phyloP scores from a whole-genome alignment of 306 rosid genomes.

The Trifolium repens region DNA sequence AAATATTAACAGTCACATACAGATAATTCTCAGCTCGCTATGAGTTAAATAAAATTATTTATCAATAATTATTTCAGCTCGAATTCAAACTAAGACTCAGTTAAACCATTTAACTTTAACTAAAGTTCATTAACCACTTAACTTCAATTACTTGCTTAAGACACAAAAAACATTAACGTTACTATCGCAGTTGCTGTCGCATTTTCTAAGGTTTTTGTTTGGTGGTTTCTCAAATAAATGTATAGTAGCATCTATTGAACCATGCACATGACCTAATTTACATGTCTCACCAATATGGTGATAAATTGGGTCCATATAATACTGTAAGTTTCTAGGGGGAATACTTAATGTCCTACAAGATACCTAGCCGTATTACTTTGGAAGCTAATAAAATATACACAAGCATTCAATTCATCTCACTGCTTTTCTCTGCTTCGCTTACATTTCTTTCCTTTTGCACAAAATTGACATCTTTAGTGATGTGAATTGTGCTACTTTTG shows the following conservation, averaged over 20 bases:
- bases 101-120: neutral
- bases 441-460: slow-evolving; percentile 35
- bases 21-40: no score
- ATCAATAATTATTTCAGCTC: neutral
- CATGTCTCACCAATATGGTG: slow-evolving; percentile 41
- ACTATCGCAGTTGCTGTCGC: neutral
- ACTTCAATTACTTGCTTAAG: neutral
- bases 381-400: slow-evolving; percentile 39
- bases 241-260: slow-evolving; percentile 17
- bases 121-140: neutral
- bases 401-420: slow-evolving; percentile 32
- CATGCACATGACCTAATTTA: slow-evolving; percentile 37
- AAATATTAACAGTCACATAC: neutral
- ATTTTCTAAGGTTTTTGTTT: neutral
- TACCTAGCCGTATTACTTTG: slow-evolving; percentile 11
- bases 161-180: neutral
- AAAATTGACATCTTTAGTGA: slow-evolving; percentile 37
- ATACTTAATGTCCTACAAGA: slow-evolving; percentile 13
- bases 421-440: neutral
- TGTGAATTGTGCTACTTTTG: slow-evolving; percentile 30
- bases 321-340: slow-evolving; percentile 4
- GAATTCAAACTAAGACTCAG: neutral
- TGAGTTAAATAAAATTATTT: neutral
- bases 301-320: slow-evolving; percentile 32
- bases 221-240: slow-evolving; percentile 16